These are phyloP conservation scores for Entoloma clypeatum DNA, from an alignment of 1,284 basidiomycete genomes.

Conservation along the genomic window DNA sequence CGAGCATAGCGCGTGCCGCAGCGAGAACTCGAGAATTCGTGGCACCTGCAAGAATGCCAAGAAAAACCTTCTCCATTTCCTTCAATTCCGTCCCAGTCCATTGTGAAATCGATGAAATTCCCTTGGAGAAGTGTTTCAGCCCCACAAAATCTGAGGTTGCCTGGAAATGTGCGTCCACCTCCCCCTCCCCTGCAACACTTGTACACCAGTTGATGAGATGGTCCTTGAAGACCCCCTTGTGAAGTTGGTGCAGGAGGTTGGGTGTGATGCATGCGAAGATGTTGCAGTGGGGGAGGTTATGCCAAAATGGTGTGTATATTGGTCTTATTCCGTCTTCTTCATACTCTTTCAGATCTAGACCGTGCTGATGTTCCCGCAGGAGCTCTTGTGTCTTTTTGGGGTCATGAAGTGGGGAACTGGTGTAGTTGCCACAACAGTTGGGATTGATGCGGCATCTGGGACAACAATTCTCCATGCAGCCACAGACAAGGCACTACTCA, in stretches of 20 bases:
- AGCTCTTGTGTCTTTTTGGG: neutral
- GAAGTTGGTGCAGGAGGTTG: conserved; percentile 13
- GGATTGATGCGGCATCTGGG: neutral
- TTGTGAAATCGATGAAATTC: conserved; percentile 19
- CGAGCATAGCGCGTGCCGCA: conserved; percentile 15
- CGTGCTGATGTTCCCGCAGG: too few species aligned
- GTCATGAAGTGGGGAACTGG: neutral
- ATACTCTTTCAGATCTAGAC: too few species aligned
- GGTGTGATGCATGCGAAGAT: conserved; percentile 12
- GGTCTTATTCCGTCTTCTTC: conserved; percentile 3
- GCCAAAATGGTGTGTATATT: conserved; percentile 11
- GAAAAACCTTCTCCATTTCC: conserved; percentile 20
- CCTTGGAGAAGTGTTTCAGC: conserved; percentile 23
- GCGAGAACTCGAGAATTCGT: conserved; percentile 9
- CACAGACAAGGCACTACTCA: conserved; percentile 4
- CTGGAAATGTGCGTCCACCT: conserved; percentile 23
- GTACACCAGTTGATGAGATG: conserved; percentile 12
- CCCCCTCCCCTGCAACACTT: conserved; percentile 10
- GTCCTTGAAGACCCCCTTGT: conserved; percentile 16
- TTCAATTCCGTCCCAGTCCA: conserved; percentile 22
- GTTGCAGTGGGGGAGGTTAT: conserved; percentile 1
- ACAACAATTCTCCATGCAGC: conserved; percentile 6
- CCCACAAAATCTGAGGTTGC: conserved; percentile 17
- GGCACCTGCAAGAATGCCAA: conserved; percentile 13
- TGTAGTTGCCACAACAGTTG: neutral